A percentile compares a stretch with the other conserved stretches of the same genome.
phyloP scores from a whole-genome alignment of 2,329 filamentous ascomycete genomes.

The Fusarium sp. region DNA sequence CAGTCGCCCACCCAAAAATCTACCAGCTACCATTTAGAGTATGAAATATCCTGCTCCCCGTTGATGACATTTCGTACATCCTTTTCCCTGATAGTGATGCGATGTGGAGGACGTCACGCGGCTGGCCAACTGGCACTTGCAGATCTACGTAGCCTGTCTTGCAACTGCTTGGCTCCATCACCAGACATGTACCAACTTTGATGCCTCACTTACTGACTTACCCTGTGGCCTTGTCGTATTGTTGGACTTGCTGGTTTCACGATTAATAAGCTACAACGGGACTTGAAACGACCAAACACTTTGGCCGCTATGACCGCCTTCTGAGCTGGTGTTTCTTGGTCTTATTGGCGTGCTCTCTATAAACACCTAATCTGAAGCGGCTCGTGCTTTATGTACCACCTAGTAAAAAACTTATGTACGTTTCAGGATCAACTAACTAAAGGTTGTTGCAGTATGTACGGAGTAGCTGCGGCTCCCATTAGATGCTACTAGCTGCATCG shows the following conservation, averaged over 20 bases:
- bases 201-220: neutral
- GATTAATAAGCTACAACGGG: neutral
- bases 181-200: neutral
- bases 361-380: neutral
- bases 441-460: neutral
- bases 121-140: conserved; percentile 10
- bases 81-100: neutral
- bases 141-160: neutral
- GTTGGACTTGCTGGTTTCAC: neutral
- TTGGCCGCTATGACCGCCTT: neutral
- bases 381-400: neutral
- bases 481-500: conserved; percentile 28
- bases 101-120: neutral
- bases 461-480: conserved; percentile 12
- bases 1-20: conserved; percentile 7
- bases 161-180: neutral
- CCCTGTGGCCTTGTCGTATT: neutral
- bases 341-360: neutral
- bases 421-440: conserved; percentile 3
- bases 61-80: neutral
- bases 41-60: neutral
- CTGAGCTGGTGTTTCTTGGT: neutral
- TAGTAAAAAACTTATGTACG: neutral
- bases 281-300: neutral
- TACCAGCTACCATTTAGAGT: neutral